Evolutionary conservation across 306 rosid genomes (phyloP).

Genomic region (Casuarina glauca): DNA sequence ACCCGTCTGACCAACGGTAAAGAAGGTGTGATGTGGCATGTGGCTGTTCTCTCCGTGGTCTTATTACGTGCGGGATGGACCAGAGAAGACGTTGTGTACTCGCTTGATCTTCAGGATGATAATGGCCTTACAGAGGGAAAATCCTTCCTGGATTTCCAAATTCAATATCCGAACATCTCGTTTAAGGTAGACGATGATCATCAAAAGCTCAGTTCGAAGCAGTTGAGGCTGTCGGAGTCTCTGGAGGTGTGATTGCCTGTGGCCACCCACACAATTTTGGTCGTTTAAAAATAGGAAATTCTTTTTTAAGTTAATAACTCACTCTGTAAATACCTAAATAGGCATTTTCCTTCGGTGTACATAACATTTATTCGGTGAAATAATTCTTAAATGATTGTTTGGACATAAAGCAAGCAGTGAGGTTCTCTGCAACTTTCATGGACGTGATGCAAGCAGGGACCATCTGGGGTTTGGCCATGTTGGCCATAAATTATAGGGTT

Average conservation of each 20-base stretch:
- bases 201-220: background rate
- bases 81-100: conserved; percentile 69
- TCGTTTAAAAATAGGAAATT: background rate
- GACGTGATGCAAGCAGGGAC: background rate
- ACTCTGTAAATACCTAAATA: background rate
- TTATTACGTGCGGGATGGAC: conserved; percentile 90
- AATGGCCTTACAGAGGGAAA: conserved; percentile 16
- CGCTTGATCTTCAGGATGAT: conserved; percentile 46
- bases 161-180: background rate
- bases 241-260: background rate
- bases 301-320: background rate
- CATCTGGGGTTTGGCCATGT: background rate
- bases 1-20: background rate
- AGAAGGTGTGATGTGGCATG: conserved; percentile 41
- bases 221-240: background rate
- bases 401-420: background rate
- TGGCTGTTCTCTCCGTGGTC: conserved; percentile 35
- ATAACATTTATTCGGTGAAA: background rate
- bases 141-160: background rate
- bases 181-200: background rate
- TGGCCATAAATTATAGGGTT: background rate
- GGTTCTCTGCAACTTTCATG: background rate
- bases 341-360: background rate
- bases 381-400: background rate
- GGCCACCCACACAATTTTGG: conserved; percentile 1